Evolutionary conservation across 2,329 filamentous ascomycete genomes (phyloP).

Genomic region (Penicillium brevicompactum): DNA sequence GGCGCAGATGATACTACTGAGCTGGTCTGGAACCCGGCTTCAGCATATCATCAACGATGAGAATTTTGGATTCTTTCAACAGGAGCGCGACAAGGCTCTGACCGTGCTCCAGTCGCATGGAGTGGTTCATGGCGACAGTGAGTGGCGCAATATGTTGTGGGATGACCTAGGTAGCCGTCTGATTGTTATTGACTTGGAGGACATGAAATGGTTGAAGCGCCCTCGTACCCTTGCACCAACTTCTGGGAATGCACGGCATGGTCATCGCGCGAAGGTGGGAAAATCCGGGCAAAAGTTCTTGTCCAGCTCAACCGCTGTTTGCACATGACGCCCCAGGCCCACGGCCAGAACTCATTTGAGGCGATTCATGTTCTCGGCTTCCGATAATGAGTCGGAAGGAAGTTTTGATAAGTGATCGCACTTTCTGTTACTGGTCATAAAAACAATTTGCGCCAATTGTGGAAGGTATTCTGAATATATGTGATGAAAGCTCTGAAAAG

Average conservation of each 20-base stretch:
- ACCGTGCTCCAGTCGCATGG: slow-evolving; percentile 15
- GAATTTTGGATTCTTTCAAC: slow-evolving; percentile 8
- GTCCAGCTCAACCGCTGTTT: too few species aligned
- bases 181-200: slow-evolving; percentile 29
- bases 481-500: too few species aligned
- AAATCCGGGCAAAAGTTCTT: too few species aligned
- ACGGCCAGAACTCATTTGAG: too few species aligned
- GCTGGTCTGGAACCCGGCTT: slow-evolving; percentile 15
- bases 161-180: slow-evolving; percentile 16
- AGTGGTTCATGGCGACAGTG: slow-evolving; percentile 21
- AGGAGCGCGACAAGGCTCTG: slow-evolving; percentile 20
- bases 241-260: slow-evolving; percentile 13
- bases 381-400: too few species aligned
- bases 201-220: slow-evolving; percentile 23
- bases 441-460: too few species aligned
- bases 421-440: too few species aligned
- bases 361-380: too few species aligned
- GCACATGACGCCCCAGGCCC: too few species aligned
- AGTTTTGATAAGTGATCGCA: too few species aligned
- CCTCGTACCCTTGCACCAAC: slow-evolving; percentile 16
- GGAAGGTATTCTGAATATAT: too few species aligned
- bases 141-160: slow-evolving; percentile 32
- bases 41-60: slow-evolving; percentile 6
- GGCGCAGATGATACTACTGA: slow-evolving; percentile 21
- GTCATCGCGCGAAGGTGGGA: too few species aligned